phyloP scores from a whole-genome alignment of 768 basidiomycete genomes.

The Mycena filopes region DNA sequence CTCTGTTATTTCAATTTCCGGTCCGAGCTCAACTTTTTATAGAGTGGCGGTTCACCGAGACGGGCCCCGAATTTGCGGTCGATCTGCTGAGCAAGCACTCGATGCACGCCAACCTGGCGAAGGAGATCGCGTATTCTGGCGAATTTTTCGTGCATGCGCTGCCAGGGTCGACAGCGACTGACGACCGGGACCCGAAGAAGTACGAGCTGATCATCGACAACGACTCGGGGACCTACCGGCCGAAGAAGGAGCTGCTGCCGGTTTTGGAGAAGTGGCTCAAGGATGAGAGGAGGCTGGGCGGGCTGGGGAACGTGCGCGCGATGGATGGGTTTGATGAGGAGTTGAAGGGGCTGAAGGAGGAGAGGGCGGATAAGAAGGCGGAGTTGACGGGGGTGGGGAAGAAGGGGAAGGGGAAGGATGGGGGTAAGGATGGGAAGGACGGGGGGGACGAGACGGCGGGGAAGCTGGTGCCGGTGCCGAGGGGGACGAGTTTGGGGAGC shows the following conservation, averaged over 20 bases:
- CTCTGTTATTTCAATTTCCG: neutral
- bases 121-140: constrained; percentile 56
- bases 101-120: constrained; percentile 56
- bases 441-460: constrained; percentile 26
- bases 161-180: constrained; percentile 17
- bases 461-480: constrained; percentile 25
- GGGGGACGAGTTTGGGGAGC: constrained; percentile 11
- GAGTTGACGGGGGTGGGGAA: constrained; percentile 33
- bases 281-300: constrained; percentile 46
- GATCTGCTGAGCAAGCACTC: constrained; percentile 57
- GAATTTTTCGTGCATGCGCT: constrained; percentile 49
- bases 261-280: constrained; percentile 48
- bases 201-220: constrained; percentile 62
- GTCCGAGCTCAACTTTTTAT: too few relatives aligned
- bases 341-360: constrained; percentile 28
- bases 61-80: constrained; percentile 55
- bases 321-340: constrained; percentile 52
- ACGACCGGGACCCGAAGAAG: constrained; percentile 38
- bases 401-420: constrained; percentile 1
- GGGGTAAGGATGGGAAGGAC: too few relatives aligned
- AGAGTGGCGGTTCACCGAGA: constrained; percentile 58
- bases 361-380: constrained; percentile 38
- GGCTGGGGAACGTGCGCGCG: constrained; percentile 47
- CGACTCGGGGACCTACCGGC: constrained; percentile 59
- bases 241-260: constrained; percentile 50